Conservation (phyloP, 768 basidiomycete species). For the Phaeotremella skinneri region DNA sequence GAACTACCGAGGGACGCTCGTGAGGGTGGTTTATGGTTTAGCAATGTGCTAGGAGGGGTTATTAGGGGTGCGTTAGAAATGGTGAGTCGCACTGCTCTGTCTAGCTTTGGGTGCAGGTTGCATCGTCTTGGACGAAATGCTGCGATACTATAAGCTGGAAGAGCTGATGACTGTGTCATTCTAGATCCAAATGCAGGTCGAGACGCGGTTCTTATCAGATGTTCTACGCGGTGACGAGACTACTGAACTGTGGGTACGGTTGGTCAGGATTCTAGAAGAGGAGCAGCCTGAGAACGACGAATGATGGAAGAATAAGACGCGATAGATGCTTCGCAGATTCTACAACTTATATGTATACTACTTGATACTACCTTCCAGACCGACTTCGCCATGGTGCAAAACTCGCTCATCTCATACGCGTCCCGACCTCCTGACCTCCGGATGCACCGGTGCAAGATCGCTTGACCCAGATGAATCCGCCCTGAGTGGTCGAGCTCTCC, state of each 20-base stretch:
- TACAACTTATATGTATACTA: constrained; percentile 10
- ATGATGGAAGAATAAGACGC: constrained; percentile 50
- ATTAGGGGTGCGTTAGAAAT: constrained; percentile 91
- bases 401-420: not conserved
- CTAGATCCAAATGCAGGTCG: constrained; percentile 94
- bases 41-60: constrained; percentile 93
- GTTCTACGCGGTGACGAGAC: constrained; percentile 86
- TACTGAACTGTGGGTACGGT: constrained; percentile 86
- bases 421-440: not conserved
- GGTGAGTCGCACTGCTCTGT: constrained; percentile 57
- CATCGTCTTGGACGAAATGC: too few relatives aligned
- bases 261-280: constrained; percentile 91
- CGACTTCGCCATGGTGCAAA: not conserved
- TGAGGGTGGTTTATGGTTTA: constrained; percentile 93
- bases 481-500: constrained; percentile 3
- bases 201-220: constrained; percentile 83
- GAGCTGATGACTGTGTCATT: not conserved
- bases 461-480: constrained; percentile 10
- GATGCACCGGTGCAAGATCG: constrained; percentile 14
- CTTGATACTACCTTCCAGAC: not conserved
- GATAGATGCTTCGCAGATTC: too few relatives aligned
- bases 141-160: too few relatives aligned
- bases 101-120: not conserved
- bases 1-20: constrained; percentile 85
- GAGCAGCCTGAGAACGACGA: constrained; percentile 92